These are phyloP conservation scores for Yarrowia sp. DNA, from an alignment of 805 yeast genomes.

Conservation along the genomic window DNA sequence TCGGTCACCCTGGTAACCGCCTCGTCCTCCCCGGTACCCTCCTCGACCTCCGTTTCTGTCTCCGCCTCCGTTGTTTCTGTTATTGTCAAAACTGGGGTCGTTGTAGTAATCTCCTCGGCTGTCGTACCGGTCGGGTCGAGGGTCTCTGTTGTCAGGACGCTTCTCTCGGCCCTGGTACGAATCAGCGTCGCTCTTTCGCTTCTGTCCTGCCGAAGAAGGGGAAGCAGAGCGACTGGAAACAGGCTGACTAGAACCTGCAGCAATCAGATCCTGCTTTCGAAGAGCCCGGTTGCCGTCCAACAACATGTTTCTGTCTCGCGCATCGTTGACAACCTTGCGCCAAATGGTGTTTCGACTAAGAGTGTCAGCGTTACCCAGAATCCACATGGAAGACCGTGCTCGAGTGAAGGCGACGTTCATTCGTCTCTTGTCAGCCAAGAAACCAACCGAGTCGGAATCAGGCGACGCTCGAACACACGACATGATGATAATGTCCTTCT, in stretches of 20 bases:
- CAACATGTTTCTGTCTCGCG: constrained; percentile 17
- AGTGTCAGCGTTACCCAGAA: constrained; percentile 74
- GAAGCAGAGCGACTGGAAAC: not conserved
- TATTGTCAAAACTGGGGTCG: not conserved
- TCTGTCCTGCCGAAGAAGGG: not conserved
- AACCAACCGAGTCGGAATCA: constrained; percentile 62
- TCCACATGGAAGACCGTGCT: constrained; percentile 89
- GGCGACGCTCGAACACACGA: constrained; percentile 92
- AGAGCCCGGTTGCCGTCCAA: not conserved
- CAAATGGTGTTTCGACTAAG: constrained; percentile 66
- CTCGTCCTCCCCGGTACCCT: not conserved
- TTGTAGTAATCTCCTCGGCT: not conserved
- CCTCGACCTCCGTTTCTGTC: not conserved
- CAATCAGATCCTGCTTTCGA: not conserved
- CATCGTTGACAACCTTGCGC: constrained; percentile 54
- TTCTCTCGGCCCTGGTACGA: not conserved
- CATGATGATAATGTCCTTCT: constrained; percentile 86
- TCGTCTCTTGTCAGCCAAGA: constrained; percentile 84
- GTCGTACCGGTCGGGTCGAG: not conserved
- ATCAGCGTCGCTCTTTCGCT: not conserved
- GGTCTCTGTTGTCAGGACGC: not conserved
- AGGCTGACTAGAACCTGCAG: not conserved
- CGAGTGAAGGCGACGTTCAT: constrained; percentile 97
- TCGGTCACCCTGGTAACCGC: not conserved
- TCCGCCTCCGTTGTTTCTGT: not conserved